These are phyloP conservation scores for Secale cereale DNA, from an alignment of 176 grass and related monocot species.

Conservation along the genomic window DNA sequence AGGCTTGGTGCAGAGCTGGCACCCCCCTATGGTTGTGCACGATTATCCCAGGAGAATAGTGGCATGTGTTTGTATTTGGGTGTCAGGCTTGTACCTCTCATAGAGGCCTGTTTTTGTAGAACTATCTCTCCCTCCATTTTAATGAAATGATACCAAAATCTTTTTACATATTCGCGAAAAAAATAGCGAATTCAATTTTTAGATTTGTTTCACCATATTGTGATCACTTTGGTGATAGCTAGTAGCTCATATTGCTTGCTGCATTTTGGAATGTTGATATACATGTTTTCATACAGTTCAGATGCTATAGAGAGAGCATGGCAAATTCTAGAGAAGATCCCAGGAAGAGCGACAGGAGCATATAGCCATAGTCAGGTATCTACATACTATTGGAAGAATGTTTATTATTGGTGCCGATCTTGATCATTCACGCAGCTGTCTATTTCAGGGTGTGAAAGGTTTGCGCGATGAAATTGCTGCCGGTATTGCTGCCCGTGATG, in stretches of 20 bases:
- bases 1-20: no score
- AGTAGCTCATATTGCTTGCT: background rate
- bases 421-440: conserved; percentile 12
- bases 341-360: conserved; percentile 81
- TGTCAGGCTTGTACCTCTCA: no score
- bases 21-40: no score
- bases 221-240: background rate
- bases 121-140: no score
- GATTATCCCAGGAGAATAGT: no score
- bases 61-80: no score
- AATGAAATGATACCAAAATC: no score
- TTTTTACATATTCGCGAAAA: no score
- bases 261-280: conserved; percentile 18
- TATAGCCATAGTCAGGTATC: conserved; percentile 92
- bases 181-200: background rate
- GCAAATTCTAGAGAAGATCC: conserved; percentile 77
- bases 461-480: conserved; percentile 90
- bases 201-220: background rate
- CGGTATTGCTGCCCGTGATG: conserved; percentile 83
- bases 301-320: conserved; percentile 96
- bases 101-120: no score
- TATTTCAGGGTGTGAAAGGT: conserved; percentile 84
- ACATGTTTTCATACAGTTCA: conserved; percentile 62
- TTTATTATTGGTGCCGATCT: conserved; percentile 14
- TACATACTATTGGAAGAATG: conserved; percentile 24